Evolutionary conservation across 2,329 filamentous ascomycete genomes (phyloP), one percentile per base, ranked within the genome.

Genomic region (Mycosphaerella sp.): DNA sequence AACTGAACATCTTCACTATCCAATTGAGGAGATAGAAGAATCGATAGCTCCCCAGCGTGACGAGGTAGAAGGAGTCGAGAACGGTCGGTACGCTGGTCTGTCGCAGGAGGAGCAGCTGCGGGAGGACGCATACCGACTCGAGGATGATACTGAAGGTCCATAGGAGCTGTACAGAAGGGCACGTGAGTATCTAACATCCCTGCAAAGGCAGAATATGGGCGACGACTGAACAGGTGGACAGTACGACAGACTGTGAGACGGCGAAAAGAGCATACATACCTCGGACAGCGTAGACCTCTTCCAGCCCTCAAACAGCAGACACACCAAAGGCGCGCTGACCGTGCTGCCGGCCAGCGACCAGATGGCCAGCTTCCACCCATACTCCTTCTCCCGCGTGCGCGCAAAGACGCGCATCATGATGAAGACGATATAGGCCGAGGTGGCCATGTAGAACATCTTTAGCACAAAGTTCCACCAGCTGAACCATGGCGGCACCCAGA

Each of bases 41-140:
- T 51, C 91, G 87, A 72, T 96, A 97, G 10, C 85, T 85, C 32
- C 90, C 91, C 1, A 96, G 80, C 0, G 89, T 83, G 44, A 93
- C 75, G 49, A 97, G 86, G 70, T 97, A 97, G 73, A 87, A 95
- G n/a, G 88, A 95, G 68, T 95, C 88, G 71, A 97, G 90, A 41
- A 96, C 91, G 43, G 91, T 97, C 0, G 91, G 91, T 0, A 96
- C 89, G 21, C 84, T 89, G n/a, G 91, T 96, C 70, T 96, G 89
- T 53, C 91, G 87, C 12, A 97, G 81, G 39, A 96, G 83, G 5
- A 96, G 80, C 1, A 97, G 83, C 68, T 97, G 91, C 0, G 91
- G 91, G 16, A 97, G 82, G 30, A 96, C 82, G 68, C 87, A 93
- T 54, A 94, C 81, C 30, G 89, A 91, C 72, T 97, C 91, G 64